Evolutionary conservation across 2,329 filamentous ascomycete genomes (phyloP).

Genomic region (Colletotrichum sp.): DNA sequence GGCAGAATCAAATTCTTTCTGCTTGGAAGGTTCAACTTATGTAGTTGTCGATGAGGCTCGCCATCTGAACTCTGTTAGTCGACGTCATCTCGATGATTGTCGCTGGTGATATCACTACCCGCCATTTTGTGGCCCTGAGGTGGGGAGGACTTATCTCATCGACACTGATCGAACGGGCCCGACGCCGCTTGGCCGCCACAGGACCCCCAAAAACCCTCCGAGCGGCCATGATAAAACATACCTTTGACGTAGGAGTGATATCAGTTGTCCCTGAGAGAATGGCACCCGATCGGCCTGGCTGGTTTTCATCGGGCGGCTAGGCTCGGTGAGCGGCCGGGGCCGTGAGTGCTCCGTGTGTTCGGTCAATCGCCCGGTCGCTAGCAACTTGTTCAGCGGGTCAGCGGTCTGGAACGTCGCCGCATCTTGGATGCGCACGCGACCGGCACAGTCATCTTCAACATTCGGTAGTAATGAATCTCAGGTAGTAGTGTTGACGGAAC

Average conservation of each 20-base stretch:
- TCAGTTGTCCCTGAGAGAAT: not conserved
- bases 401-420: not conserved
- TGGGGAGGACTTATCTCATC: constrained; percentile 14
- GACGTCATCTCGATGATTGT: constrained; percentile 20
- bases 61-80: constrained; percentile 3
- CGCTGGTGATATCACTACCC: constrained; percentile 20
- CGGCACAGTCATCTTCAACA: not conserved
- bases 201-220: not conserved
- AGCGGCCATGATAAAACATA: not conserved
- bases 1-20: not conserved
- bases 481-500: not conserved
- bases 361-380: not conserved
- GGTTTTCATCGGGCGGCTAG: not conserved
- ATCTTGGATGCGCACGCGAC: not conserved
- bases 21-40: constrained; percentile 5
- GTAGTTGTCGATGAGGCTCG: constrained; percentile 1
- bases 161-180: constrained; percentile 10
- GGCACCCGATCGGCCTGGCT: not conserved
- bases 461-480: not conserved
- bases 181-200: not conserved
- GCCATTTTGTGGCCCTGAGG: constrained; percentile 19
- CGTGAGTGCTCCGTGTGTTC: not conserved
- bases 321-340: not conserved
- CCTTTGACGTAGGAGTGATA: constrained; percentile 18
- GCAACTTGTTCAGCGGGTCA: not conserved